Percentiles rank a stretch among this genome's conserved stretches.
phyloP scores from a whole-genome alignment of 768 basidiomycete genomes.

The Pleurotus eryngii region DNA sequence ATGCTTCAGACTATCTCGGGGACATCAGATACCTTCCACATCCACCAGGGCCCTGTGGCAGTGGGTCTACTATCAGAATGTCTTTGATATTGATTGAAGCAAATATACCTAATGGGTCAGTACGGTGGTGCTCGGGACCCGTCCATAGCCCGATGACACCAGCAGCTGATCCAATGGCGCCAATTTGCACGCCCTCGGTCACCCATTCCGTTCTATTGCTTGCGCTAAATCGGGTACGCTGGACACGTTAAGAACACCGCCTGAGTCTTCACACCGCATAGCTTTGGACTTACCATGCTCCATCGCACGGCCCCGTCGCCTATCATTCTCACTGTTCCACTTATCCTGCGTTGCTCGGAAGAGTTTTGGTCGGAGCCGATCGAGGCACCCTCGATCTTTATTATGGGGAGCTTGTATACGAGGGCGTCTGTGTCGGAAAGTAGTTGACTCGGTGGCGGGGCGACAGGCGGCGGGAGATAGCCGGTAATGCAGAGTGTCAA shows the following conservation, averaged over 20 bases:
- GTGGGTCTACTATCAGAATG: slow-evolving; percentile 16
- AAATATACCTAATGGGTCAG: neutral
- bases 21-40: slow-evolving; percentile 15
- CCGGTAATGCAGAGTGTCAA: slow-evolving; percentile 40
- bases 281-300: slow-evolving; percentile 37
- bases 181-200: slow-evolving; percentile 56
- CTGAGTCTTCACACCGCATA: neutral
- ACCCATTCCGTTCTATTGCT: slow-evolving; percentile 42
- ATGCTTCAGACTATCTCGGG: neutral
- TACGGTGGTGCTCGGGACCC: slow-evolving; percentile 40
- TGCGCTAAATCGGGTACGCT: slow-evolving; percentile 30
- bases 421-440: slow-evolving; percentile 21
- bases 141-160: slow-evolving; percentile 53
- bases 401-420: slow-evolving; percentile 42
- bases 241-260: neutral
- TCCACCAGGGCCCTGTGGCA: slow-evolving; percentile 37
- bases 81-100: neutral
- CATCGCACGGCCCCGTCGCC: slow-evolving; percentile 49
- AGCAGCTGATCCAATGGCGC: slow-evolving; percentile 47
- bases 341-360: slow-evolving; percentile 30
- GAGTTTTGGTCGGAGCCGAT: slow-evolving; percentile 31
- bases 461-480: slow-evolving; percentile 26
- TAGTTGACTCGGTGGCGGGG: slow-evolving; percentile 11
- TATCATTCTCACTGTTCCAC: slow-evolving; percentile 46
- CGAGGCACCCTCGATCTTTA: slow-evolving; percentile 46